Base-by-base conservation (phyloP, 2,329 filamentous ascomycete genomes). In the Ascochyta pisi region DNA sequence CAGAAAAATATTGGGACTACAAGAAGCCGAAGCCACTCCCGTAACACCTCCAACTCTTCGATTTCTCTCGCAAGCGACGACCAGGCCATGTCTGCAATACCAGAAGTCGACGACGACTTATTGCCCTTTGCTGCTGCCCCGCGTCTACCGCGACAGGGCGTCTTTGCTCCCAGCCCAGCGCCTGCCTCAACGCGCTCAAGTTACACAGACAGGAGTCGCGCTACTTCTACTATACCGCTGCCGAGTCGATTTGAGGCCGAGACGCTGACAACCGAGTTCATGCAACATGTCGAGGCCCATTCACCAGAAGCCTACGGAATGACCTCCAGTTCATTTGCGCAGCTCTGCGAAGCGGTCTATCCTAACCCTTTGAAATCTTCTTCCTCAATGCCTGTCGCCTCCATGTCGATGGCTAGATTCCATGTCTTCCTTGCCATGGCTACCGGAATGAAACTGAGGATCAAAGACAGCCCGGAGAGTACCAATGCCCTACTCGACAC, bases 381-480 rank as follows among this genome's bases (percentile, higher is more conserved):
- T 0, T 63, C 3, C 41, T 64, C 12, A 58, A 68, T 8, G 47
- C 61, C 4, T 58, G 64, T 3, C 7, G 61, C 65, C 2, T 73
- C 72, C 0, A 64, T 69, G 26, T 57, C 63, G 6, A 74, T 75
- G 70, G 73, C 70, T 0, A 64, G 73, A 12, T 75, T 74, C 41
- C 71, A 73, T 35, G 71, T 75, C 12, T 75, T 75, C 48, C 61
- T 74, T 34, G 69, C 71, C 9, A 74, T 74, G 73, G 70, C 73
- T 0, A 64, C 73, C 23, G 71, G 70, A 3, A 73, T 74, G 72
- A 74, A 74, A 42, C 41, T 73, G 12, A 57, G 73, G 3, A 71
- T 73, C 43, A 65, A 62, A 24, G 68, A 70, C 38, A 61, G 62
- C 12, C 57, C 62, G 0, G 72, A 74, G 50, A 63, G 53, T 24